These are phyloP conservation scores for Yamadazyma nakazawae DNA, from an alignment of 805 yeast genomes.

Conservation along the genomic window DNA sequence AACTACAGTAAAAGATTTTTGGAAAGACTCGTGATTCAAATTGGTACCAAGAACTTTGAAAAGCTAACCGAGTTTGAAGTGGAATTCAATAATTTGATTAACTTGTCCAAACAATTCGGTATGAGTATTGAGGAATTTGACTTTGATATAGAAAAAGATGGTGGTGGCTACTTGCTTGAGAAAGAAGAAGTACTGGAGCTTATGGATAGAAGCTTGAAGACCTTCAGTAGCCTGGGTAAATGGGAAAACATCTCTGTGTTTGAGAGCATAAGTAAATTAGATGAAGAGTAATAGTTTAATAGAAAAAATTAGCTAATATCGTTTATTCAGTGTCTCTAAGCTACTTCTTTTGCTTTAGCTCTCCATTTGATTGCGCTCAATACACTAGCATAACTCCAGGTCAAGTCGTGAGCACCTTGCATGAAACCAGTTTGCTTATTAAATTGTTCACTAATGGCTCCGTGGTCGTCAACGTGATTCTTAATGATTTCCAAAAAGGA, in stretches of 20 bases:
- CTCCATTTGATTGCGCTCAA: constrained; percentile 71
- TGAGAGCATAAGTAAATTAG: constrained; percentile 37
- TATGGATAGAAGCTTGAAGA: constrained; percentile 30
- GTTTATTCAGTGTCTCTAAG: not conserved
- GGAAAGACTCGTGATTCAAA: constrained; percentile 21
- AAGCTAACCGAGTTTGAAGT: constrained; percentile 19
- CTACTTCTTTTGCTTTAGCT: not conserved
- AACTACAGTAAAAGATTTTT: constrained; percentile 74
- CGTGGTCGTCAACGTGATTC: constrained; percentile 59
- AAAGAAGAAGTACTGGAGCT: constrained; percentile 41
- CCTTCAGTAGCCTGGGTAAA: constrained; percentile 23
- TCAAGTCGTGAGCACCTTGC: constrained; percentile 83
- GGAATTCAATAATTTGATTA: constrained; percentile 20
- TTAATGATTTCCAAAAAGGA: constrained; percentile 59
- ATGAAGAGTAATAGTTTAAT: constrained; percentile 13
- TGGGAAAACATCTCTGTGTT: constrained; percentile 32
- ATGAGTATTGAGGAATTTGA: constrained; percentile 12
- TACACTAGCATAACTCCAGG: constrained; percentile 87
- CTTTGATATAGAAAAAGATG: constrained; percentile 9
- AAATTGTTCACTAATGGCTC: constrained; percentile 86
- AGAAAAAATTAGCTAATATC: not conserved
- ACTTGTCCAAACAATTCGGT: constrained; percentile 18
- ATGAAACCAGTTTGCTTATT: constrained; percentile 75
- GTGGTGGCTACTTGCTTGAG: constrained; percentile 1
- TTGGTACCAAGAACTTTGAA: constrained; percentile 37